Base-by-base conservation (phyloP, 257 asterid species). In the Solanum pennellii region DNA sequence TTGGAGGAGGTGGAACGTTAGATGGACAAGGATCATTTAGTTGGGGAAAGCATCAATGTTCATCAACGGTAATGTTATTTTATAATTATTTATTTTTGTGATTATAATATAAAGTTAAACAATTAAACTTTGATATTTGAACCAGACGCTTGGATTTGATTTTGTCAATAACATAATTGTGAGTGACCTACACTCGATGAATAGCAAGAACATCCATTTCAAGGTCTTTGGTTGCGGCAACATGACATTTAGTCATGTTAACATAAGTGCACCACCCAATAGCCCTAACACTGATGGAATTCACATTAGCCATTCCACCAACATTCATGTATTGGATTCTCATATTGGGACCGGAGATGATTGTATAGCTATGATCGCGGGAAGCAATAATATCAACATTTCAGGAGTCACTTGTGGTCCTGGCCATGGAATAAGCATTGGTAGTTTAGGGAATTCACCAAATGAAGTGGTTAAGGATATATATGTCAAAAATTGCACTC, bases 351-450 rank as follows among this genome's bases (percentile, higher is more conserved):
- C 97, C 1, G 95, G 97, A 3, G 98, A 95, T 68, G 97, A 93
- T 74, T 95, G 98, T 84, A 35, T 95, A 11, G 33, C 95, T 39
- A 92, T 95, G 94, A 92, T 94, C 74, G 77, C 93, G 0, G 97
- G 97, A 8, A 93, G 94, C 87, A 82, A 82, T 13, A 60, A 88
- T 90, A 87, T 94, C 41, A 89, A 92, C 10, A 92, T 94, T 27
- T 39, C 89, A 7, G 84, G 49, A 4, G 92, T 94, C 31, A 1
- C 59, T 0, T 95, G 97, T 74, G 97, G 98, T 4, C 98, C 98
- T 1, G 96, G 97, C 6, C 98, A 95, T 20, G 97, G 97, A 37
- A 93, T 94, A 88, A 93, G 98, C 87, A 85, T 93, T 5, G 96
- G 98, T 5, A 93, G 97, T 89, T 92, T 93, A 3, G 96, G 97